Base-by-base conservation (phyloP, 805 yeast species). In the Komagataella ulmi region DNA sequence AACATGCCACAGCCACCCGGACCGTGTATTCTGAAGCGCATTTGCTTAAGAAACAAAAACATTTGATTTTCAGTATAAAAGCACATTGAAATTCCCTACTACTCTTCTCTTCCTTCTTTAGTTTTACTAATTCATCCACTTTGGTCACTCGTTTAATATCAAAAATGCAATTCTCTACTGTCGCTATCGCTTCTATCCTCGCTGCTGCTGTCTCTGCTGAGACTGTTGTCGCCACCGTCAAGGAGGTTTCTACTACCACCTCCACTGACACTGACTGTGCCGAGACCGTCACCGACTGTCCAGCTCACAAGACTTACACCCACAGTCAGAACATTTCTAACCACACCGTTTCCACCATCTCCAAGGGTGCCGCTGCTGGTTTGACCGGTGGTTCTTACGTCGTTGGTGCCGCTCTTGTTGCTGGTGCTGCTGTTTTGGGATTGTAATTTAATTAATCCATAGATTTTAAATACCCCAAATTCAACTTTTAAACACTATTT, bases 181-280 rank as follows among this genome's bases (percentile, higher is more conserved):
- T 51, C 50, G 17, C 36, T 44, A 44, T 48, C 47, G 47, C 45
- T 46, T 63, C 68, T 48, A 57, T 54, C 51, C 54, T 59, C 47
- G 54, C 56, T 48, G 53, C 58, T 55, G 66, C 70, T 55, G 64
- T 65, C 50, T 59, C 59, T 48, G 64, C 62, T 53, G 59, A 64
- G 58, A 61, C 69, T 57, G 58, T 57, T 44, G 64, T 63, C 54
- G 61, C 62, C 57, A 65, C 70, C 59, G 61, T 62, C 51, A 64
- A 67, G 54, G 66, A 61, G 21, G 56, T 58, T 48, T 55, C 66
- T 55, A 66, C 73, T 56, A 66, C 71, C 57, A 63, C 72, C 61
- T 76, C 65, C 54, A 73, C 80, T 64, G 64, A 73, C 71, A 69
- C 74, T 58, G 65, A 71, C 53, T 74, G 77, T 66, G 75, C 57